A percentile compares a stretch with the other conserved stretches of the same genome.
phyloP scores from a whole-genome alignment of 2,329 filamentous ascomycete genomes.

The Clonostachys chloroleuca region DNA sequence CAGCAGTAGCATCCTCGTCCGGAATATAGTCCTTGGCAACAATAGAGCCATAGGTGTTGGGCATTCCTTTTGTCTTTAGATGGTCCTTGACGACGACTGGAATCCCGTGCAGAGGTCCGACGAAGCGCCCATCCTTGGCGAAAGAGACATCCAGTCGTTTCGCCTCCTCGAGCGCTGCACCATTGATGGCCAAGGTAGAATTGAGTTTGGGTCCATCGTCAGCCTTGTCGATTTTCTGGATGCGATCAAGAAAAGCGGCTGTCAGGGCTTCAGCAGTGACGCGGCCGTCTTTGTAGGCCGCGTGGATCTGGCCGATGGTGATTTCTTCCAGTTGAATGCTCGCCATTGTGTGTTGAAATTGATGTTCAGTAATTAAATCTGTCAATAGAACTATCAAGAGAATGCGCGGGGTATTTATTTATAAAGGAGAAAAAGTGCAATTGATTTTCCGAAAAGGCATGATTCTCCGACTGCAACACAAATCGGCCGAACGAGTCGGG shows the following conservation, averaged over 20 bases:
- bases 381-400: too few species aligned
- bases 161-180: not conserved
- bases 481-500: too few species aligned
- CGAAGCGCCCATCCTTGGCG: not conserved
- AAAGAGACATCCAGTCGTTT: not conserved
- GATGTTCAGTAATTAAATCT: too few species aligned
- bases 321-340: not conserved
- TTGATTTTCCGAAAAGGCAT: too few species aligned
- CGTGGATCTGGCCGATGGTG: not conserved
- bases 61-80: constrained; percentile 2
- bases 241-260: not conserved
- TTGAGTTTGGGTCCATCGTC: not conserved
- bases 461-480: too few species aligned
- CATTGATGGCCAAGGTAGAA: not conserved
- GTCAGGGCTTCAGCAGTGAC: not conserved
- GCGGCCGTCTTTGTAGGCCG: not conserved
- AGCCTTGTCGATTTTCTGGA: not conserved
- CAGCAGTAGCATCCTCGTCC: constrained; percentile 1
- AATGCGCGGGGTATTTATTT: too few species aligned
- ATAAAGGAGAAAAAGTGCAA: too few species aligned
- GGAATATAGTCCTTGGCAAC: constrained; percentile 1
- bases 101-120: constrained; percentile 1
- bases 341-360: too few species aligned
- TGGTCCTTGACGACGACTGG: constrained; percentile 5
- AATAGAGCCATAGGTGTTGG: constrained; percentile 1